Conservation (phyloP, 2,329 filamentous ascomycete species). For the Talaromyces marneffei region DNA sequence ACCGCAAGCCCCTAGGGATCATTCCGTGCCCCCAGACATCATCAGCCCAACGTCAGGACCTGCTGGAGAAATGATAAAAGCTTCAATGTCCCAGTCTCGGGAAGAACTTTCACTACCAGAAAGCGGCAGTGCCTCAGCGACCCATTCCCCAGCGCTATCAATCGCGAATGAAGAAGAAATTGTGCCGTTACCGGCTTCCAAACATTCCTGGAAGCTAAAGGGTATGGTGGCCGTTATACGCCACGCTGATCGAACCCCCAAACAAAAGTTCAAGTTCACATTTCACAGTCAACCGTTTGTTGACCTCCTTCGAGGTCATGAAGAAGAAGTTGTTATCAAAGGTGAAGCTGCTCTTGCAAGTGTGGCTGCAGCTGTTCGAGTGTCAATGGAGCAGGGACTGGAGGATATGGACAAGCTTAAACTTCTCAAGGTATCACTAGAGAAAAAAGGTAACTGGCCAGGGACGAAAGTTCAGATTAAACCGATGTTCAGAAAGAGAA, state of each 20-base stretch:
- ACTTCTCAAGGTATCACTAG: conserved; percentile 74
- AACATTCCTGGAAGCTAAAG: conserved; percentile 97
- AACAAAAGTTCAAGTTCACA: conserved; percentile 99
- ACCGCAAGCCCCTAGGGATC: conserved; percentile 36
- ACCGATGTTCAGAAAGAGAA: conserved; percentile 93
- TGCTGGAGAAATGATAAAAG: conserved; percentile 26
- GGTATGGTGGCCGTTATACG: conserved; percentile 94
- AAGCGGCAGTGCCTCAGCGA: conserved; percentile 21
- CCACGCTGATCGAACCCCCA: conserved; percentile 93
- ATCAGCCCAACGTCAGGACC: conserved; percentile 28
- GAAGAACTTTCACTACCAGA: conserved; percentile 22
- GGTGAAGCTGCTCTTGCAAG: conserved; percentile 83
- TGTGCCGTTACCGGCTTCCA: conserved; percentile 58
- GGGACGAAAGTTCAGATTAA: conserved; percentile 99
- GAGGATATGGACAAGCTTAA: conserved; percentile 87
- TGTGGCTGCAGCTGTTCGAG: conserved; percentile 79
- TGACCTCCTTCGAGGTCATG: conserved; percentile 86
- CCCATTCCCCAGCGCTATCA: conserved; percentile 24
- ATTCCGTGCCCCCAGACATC: conserved; percentile 41
- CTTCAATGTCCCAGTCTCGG: conserved; percentile 6
- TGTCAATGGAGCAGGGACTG: conserved; percentile 68
- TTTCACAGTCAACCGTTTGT: conserved; percentile 97
- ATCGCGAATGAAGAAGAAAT: conserved; percentile 22
- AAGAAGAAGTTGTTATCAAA: conserved; percentile 91
- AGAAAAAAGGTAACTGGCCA: conserved; percentile 88